phyloP scores from a whole-genome alignment of 2,329 filamentous ascomycete genomes.

The Fusarium palustre region DNA sequence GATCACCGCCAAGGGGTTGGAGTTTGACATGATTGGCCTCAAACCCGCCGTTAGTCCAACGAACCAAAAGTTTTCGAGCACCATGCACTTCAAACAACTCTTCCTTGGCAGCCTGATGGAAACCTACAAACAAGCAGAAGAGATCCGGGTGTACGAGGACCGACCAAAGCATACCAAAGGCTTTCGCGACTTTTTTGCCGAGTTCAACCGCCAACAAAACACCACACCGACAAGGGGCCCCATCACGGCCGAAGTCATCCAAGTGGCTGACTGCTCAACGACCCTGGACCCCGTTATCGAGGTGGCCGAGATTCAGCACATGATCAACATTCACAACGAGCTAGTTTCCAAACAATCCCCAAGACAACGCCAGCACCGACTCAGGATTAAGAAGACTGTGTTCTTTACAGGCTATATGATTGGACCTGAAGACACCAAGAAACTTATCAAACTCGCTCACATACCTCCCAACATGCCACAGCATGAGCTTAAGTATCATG shows the following conservation, averaged over 20 bases:
- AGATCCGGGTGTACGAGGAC: conserved; percentile 82
- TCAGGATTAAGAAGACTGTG: conserved; percentile 86
- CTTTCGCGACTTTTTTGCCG: conserved; percentile 86
- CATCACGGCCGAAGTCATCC: conserved; percentile 83
- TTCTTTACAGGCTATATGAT: conserved; percentile 96
- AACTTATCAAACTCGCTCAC: conserved; percentile 76
- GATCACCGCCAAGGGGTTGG: conserved; percentile 77
- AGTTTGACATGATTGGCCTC: conserved; percentile 88
- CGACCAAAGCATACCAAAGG: conserved; percentile 76
- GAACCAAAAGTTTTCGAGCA: conserved; percentile 81
- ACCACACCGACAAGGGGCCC: conserved; percentile 67
- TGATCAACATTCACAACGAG: conserved; percentile 89
- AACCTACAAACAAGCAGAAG: conserved; percentile 85
- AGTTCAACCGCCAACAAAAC: conserved; percentile 74
- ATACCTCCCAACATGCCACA: conserved; percentile 72
- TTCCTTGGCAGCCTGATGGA: conserved; percentile 84
- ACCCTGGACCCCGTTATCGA: conserved; percentile 82
- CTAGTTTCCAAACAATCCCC: conserved; percentile 53
- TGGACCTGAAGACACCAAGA: conserved; percentile 75
- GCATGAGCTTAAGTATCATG: conserved; percentile 81
- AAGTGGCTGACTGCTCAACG: conserved; percentile 81
- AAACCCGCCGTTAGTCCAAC: conserved; percentile 87
- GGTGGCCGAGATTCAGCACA: conserved; percentile 84
- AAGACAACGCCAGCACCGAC: conserved; percentile 55
- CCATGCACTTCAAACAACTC: conserved; percentile 92